Conservation (phyloP, 1,139 yeast species). For the Debaryomyces sp. region DNA sequence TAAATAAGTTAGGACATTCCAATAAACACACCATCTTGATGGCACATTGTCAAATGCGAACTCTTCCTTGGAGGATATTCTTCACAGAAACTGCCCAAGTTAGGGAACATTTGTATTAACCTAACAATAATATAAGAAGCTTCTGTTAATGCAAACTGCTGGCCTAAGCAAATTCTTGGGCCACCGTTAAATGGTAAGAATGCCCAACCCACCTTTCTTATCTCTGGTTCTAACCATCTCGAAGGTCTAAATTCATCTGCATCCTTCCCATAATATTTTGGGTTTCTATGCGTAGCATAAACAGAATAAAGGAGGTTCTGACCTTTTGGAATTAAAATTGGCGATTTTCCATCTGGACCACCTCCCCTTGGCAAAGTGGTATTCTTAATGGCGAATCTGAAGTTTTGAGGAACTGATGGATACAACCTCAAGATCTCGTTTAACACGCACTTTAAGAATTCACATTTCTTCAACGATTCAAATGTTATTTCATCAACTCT, state of each 20-base stretch:
- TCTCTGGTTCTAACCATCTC: constrained; percentile 41
- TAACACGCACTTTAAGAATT: constrained; percentile 49
- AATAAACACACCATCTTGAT: constrained; percentile 27
- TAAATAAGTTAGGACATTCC: constrained; percentile 5
- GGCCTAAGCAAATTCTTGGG: constrained; percentile 62
- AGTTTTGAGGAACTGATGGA: constrained; percentile 57
- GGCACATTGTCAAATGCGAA: constrained; percentile 27
- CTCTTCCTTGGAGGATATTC: constrained; percentile 38
- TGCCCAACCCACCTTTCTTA: constrained; percentile 49
- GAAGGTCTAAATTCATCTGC: constrained; percentile 49
- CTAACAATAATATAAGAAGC: constrained; percentile 50
- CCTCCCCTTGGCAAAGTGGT: constrained; percentile 59
- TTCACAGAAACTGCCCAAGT: constrained; percentile 14
- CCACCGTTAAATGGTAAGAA: constrained; percentile 63
- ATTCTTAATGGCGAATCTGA: constrained; percentile 44
- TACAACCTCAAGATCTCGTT: constrained; percentile 55
- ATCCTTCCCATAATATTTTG: constrained; percentile 47
- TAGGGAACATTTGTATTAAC: constrained; percentile 35
- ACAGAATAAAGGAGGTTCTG: constrained; percentile 41
- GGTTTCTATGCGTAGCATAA: constrained; percentile 44
- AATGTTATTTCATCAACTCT: constrained; percentile 34
- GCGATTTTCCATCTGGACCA: constrained; percentile 45
- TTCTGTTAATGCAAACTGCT: constrained; percentile 61
- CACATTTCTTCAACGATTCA: constrained; percentile 51
- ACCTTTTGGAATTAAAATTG: constrained; percentile 48